A percentile compares a stretch with the other conserved stretches of the same genome.
These are phyloP conservation scores for Thraustotheca clavata DNA, from an alignment of 352 stramenopile genomes.

Conservation along the genomic window DNA sequence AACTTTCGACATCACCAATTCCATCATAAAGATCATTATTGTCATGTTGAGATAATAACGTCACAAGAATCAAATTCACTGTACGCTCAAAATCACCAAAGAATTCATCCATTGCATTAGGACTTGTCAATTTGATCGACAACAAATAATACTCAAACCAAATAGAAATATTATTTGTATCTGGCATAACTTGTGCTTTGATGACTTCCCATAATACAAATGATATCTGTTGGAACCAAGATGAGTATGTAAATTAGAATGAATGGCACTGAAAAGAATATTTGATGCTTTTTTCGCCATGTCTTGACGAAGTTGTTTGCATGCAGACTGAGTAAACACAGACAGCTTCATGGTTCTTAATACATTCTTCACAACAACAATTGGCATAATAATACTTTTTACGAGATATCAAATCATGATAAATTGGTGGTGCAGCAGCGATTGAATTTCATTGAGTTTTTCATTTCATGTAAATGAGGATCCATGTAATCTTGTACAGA, in stretches of 20 bases:
- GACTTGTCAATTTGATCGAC: background rate
- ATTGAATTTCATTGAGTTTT: background rate
- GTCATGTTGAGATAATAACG: background rate
- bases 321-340: no score
- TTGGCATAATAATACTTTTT: background rate
- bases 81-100: background rate
- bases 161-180: background rate
- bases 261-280: background rate
- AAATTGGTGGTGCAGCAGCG: background rate
- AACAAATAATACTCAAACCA: background rate
- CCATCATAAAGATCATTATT: background rate
- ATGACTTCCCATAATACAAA: background rate
- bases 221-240: background rate
- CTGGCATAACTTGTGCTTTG: background rate
- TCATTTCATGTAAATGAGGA: background rate
- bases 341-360: background rate
- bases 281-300: background rate
- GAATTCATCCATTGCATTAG: background rate
- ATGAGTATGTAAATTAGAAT: no score
- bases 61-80: background rate
- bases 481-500: background rate
- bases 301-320: background rate
- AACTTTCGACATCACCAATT: background rate
- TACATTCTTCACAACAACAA: background rate
- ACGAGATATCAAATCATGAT: background rate